phyloP scores from a whole-genome alignment of 495 filamentous ascomycete species.

The Penicillium arizonense region DNA sequence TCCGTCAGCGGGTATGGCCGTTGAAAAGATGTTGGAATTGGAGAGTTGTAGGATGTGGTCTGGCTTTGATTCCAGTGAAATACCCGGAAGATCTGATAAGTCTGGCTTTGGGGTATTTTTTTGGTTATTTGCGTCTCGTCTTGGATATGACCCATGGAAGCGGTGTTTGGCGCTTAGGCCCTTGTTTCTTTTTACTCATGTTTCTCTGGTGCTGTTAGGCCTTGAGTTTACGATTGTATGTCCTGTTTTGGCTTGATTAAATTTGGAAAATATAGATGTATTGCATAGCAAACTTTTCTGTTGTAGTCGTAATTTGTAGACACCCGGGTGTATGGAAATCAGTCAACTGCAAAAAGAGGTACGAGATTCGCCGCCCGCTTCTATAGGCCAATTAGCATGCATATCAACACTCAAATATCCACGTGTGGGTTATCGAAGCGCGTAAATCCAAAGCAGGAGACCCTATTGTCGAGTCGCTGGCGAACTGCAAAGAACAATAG shows the following conservation, averaged over 20 bases:
- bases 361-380: no score
- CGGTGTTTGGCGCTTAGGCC: constrained; percentile 36
- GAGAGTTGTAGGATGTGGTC: constrained; percentile 1
- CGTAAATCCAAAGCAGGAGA: no score
- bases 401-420: no score
- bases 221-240: constrained; percentile 14
- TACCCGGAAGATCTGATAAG: constrained; percentile 19
- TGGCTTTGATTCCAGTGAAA: constrained; percentile 10
- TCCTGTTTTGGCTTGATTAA: constrained; percentile 7
- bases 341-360: no score
- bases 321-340: no score
- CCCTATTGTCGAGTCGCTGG: no score
- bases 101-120: constrained; percentile 4
- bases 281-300: no score
- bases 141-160: constrained; percentile 33
- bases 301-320: no score
- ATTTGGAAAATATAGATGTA: constrained; percentile 16
- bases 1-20: constrained; percentile 27
- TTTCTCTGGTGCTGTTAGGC: not conserved
- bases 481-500: no score
- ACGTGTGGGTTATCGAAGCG: no score
- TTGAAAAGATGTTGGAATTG: constrained; percentile 4
- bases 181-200: constrained; percentile 5
- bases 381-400: no score
- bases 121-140: constrained; percentile 21